phyloP scores from a whole-genome alignment of 169 alveolate genomes.

The Eimeria necatrix region DNA sequence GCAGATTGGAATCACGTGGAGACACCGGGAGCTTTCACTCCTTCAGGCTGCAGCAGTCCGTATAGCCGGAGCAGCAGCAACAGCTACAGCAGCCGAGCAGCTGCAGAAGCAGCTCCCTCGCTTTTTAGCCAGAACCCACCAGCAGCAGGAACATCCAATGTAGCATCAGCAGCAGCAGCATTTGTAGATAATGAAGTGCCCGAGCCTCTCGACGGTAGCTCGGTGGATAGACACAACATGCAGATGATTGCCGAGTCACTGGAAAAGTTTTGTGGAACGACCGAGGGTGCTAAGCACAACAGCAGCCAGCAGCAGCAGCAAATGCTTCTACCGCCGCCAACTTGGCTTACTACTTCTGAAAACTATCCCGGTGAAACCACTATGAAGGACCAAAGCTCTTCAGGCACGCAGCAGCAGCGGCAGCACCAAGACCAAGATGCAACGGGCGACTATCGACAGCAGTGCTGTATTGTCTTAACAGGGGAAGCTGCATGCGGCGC shows the following conservation, averaged over 20 bases:
- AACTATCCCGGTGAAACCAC: neutral
- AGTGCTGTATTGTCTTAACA: neutral
- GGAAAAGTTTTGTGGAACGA: neutral
- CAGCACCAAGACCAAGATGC: neutral
- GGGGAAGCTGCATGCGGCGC: conserved; percentile 51
- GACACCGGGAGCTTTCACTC: conserved; percentile 6
- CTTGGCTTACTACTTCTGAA: conserved; percentile 1
- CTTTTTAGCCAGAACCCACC: neutral
- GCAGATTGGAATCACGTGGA: conserved; percentile 45
- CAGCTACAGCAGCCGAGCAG: neutral
- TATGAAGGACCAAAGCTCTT: no score
- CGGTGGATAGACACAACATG: neutral
- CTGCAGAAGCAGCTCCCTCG: neutral
- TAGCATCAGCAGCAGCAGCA: neutral
- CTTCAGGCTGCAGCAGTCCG: conserved; percentile 26
- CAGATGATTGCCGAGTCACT: neutral
- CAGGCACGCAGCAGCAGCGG: neutral
- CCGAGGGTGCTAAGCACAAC: neutral
- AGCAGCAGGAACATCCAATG: neutral
- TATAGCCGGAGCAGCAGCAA: neutral
- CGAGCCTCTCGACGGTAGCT: neutral
- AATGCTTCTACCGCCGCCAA: conserved; percentile 13
- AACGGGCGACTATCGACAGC: neutral
- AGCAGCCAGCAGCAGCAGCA: conserved; percentile 17
- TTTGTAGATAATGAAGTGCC: neutral